Percentiles rank a stretch among this genome's conserved stretches.
Conservation (phyloP, 23 red algal genomes). For the Agarophyton chilense region DNA sequence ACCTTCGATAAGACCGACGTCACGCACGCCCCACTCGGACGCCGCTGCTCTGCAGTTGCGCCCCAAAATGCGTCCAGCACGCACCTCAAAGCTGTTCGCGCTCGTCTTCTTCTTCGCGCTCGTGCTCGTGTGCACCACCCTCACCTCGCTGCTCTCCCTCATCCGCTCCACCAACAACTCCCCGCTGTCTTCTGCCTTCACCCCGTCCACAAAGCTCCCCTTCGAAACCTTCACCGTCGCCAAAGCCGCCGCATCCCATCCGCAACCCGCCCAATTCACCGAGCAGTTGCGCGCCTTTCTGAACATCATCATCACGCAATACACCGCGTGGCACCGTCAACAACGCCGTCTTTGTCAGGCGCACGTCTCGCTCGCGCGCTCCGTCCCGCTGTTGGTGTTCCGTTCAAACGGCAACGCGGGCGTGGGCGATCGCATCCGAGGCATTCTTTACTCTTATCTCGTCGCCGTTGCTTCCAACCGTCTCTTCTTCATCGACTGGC, state of each 20-base stretch:
- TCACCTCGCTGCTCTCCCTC: too few species aligned
- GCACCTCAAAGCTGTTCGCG: too few species aligned
- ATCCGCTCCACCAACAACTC: not conserved
- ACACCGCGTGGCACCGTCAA: not conserved
- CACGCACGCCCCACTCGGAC: too few species aligned
- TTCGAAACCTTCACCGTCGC: not conserved
- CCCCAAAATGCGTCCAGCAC: too few species aligned
- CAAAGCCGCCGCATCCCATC: not conserved
- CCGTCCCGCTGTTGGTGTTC: not conserved
- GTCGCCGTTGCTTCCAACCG: not conserved
- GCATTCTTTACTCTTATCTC: not conserved
- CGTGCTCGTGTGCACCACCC: too few species aligned
- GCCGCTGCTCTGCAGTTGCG: too few species aligned
- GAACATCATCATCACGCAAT: slow-evolving; percentile 8
- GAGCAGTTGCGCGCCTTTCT: not conserved
- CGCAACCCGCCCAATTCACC: not conserved
- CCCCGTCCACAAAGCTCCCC: not conserved
- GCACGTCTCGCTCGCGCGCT: not conserved
- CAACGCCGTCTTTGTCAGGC: not conserved
- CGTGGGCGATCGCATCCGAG: not conserved
- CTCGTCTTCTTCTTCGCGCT: too few species aligned
- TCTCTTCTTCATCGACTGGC: slow-evolving; percentile 10
- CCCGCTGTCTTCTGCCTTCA: not conserved
- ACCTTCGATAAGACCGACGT: too few species aligned
- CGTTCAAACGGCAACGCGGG: not conserved